Base-by-base conservation (phyloP, 257 asterid species). In the Penstemon eatonii region DNA sequence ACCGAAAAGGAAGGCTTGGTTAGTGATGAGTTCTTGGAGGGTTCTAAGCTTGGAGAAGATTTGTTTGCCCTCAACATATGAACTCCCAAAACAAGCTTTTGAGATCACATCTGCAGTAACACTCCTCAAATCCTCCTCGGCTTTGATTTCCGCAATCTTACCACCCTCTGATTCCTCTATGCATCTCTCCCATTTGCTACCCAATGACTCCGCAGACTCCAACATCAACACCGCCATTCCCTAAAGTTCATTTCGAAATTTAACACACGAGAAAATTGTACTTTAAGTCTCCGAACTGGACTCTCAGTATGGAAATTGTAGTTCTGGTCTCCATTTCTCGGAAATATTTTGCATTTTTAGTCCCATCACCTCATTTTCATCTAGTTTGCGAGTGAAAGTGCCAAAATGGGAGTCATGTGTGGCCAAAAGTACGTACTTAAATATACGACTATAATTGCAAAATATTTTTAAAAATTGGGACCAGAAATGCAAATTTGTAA, bases 21-120 rank as follows among this genome's bases (percentile, higher is more conserved):
- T 70, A 46, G 92, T 66, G 5, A 88, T 84, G 80, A 83, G 76
- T 70, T 81, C 83, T 44, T 85, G 92, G 70, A 91, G 92, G 25
- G 89, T 83, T 80, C 97, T 77, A 56, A 91, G 97, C 80, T 85
- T 86, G 33, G 89, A 79, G 80, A 88, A 91, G 10, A 91, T 88
- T 25, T 81, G 65, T 62, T 83, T 81, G 71, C 97, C 97, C 75
- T 83, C 82, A 69, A 76, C 69, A 65, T 79, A 88, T 2, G 91
- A 91, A 69, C 96, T 86, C 37, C 97, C 97, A 76, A 91, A 91
- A 68, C 92, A 91, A 10, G 96, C 90, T 79, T 87, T 83, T 11
- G 96, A 85, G 67, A 91, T 91, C 6, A 91, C 92, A 71, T 91
- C 97, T n/a, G 81, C 97, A 3, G 97, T 82, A n/a, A 84, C 62